Percentiles rank a stretch among this genome's conserved stretches.
These are phyloP conservation scores for Pyrus hybrid DNA, from an alignment of 331 rosid genomes.

Conservation along the genomic window DNA sequence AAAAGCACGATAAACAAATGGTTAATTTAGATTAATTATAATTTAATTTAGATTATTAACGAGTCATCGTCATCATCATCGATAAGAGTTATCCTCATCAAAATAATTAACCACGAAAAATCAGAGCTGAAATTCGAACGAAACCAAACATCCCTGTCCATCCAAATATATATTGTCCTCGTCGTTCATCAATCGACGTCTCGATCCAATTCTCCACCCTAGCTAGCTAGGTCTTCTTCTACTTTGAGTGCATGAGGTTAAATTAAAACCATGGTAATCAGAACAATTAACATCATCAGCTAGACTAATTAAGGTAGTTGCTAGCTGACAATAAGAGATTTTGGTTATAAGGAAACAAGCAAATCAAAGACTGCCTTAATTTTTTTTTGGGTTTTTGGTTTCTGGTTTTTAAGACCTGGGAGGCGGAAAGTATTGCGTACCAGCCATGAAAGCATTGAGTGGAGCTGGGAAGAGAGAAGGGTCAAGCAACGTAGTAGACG, in stretches of 20 bases:
- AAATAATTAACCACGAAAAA: constrained; percentile 16
- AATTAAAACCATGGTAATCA: constrained; percentile 5
- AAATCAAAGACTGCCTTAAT: background rate
- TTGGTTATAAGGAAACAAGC: background rate
- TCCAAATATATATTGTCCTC: too few species aligned
- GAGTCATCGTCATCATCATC: background rate
- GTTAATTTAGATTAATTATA: background rate
- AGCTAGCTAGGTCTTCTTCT: constrained; percentile 19
- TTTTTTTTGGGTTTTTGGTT: background rate
- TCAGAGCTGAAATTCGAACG: constrained; percentile 45
- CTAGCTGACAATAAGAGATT: background rate
- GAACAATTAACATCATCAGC: background rate
- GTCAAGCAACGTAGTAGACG: constrained; percentile 41
- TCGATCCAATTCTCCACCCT: constrained; percentile 1
- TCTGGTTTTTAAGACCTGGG: constrained; percentile 46
- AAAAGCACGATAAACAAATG: constrained; percentile 1
- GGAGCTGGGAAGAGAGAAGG: constrained; percentile 72
- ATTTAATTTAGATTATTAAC: too few species aligned
- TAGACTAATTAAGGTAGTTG: background rate
- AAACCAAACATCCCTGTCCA: too few species aligned
- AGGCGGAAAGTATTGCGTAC: constrained; percentile 90
- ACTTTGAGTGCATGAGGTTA: constrained; percentile 23
- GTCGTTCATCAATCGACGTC: too few species aligned
- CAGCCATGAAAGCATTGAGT: constrained; percentile 72
- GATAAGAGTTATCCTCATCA: constrained; percentile 13